Evolutionary conservation across 225 moss, liverwort and hornwort species (phyloP), one percentile per base, ranked within the genome.

Genomic region (Physcomitrium patens): DNA sequence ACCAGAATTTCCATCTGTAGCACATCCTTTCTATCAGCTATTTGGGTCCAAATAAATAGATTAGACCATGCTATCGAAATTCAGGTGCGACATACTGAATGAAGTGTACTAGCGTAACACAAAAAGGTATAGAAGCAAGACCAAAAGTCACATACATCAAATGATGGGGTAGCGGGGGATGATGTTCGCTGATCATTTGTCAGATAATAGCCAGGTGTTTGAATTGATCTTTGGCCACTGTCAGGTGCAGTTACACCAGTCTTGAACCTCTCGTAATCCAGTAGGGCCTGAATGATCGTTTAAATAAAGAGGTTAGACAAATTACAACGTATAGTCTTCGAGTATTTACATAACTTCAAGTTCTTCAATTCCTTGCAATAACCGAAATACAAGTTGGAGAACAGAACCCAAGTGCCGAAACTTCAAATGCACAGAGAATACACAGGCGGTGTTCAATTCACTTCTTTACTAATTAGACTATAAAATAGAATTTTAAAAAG

Each of bases 211-310:
- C 83, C 65, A 20, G 81, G 83, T 37, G 59, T 75, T 68, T 86
- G 89, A 28, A 75, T 71, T 44, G 74, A 75, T 73, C 74, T 76
- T 74, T 87, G 89, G 55, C 55, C 45, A 42, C 44, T 62, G 23
- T 83, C 80, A 66, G 90, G 89, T 41, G 85, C 85, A 41, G 82
- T 79, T 72, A 86, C 77, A 63, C 94, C 94, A 50, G 85, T 79
- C 70, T 93, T 93, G 55, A 85, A 80, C 61, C 91, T 93, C 82
- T 99, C 97, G 1, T 99, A 99, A 62, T 99, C 97, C 83, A 99
- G 73, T 67, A 94, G 71, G 9, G 94, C 94, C 97, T 99, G 85
- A 75, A 83, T 61, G 5, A 23, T 72, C 56, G 28, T 28, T 62
- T 48, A 44, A 27, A 71, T 9, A 64, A 69, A 12, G 12, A 60